Base-by-base conservation (phyloP, 768 basidiomycete genomes). In the Sarcomyxa edulis region DNA sequence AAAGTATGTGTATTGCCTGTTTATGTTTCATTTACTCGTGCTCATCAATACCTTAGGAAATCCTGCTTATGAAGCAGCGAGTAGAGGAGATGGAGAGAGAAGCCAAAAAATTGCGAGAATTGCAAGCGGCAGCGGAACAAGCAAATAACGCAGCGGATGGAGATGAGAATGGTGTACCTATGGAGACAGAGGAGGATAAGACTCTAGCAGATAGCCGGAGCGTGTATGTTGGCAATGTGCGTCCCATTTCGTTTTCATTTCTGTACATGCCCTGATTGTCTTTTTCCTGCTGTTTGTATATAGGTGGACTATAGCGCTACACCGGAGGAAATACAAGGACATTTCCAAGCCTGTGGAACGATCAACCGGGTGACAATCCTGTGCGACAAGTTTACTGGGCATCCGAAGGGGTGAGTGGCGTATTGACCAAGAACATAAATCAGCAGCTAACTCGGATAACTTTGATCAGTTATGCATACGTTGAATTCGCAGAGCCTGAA, bases 351-450 rank as follows among this genome's bases (percentile, higher is more conserved):
- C 11, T 98, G 94, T 55, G 96, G 96, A 5, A 91, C 88, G 11
- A 99, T 99, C 63, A 99, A 99, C 66, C 81, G 96, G 51, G 93
- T 99, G 29, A 99, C 96, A 1, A 99, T 99, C 54, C 81, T 99
- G 20, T 98, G 95, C 62, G 96, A 99, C 76, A 98, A 98, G 68
- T 98, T 95, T 63, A 98, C 95, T 16, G 96, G 96, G 33, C 94
- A 97, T 66, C 95, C 96, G 32, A 97, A 97, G 78, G 96, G 96
- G 93, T 93, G 48, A 35, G 56, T 48, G 3, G 6, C 21, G 25
- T 23, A 41, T 39, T 43, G n/a, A 46, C 33, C 31, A 9, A 22
- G 27, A 22, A 22, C 18, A 30, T 34, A 36, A 32, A 32, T 41
- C 44, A 36, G 28, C 30, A 42, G 21, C 39, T 41, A 15, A 11